A percentile compares a stretch with the other conserved stretches of the same genome.
These are phyloP conservation scores for Cutaneotrichosporon curvatum DNA, from an alignment of 1,284 basidiomycete genomes.

Conservation along the genomic window DNA sequence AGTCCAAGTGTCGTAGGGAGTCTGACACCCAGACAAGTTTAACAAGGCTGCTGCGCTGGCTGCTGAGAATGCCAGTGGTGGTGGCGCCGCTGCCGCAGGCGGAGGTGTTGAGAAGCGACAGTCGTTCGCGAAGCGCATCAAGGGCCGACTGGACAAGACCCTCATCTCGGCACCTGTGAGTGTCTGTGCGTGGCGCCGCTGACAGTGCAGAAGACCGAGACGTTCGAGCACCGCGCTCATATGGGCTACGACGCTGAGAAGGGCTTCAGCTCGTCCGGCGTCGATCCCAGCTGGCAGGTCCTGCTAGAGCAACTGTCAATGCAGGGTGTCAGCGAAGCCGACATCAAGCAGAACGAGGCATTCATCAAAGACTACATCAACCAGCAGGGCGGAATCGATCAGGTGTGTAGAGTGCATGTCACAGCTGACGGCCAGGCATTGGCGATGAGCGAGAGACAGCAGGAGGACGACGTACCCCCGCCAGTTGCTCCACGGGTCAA, in stretches of 20 bases:
- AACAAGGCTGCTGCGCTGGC: constrained; percentile 13
- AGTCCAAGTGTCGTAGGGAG: constrained; percentile 21
- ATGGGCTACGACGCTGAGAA: constrained; percentile 87
- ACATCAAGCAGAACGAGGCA: constrained; percentile 70
- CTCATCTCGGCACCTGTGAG: constrained; percentile 74
- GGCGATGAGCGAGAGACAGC: not conserved
- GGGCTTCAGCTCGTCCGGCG: constrained; percentile 77
- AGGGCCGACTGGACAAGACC: constrained; percentile 75
- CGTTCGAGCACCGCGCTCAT: constrained; percentile 86
- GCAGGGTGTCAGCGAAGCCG: constrained; percentile 59
- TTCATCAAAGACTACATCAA: constrained; percentile 83
- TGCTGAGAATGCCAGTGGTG: too few species aligned
- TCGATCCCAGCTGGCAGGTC: constrained; percentile 87
- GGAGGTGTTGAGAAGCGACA: constrained; percentile 33
- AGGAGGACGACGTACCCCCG: not conserved
- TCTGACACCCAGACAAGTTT: constrained; percentile 29
- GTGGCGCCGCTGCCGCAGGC: not conserved
- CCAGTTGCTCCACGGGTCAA: not conserved
- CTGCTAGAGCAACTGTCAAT: constrained; percentile 65
- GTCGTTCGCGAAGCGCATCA: constrained; percentile 53
- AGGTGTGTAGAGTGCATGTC: not conserved
- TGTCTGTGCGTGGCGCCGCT: not conserved
- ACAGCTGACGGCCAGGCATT: constrained; percentile 4
- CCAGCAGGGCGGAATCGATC: constrained; percentile 49
- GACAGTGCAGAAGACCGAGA: constrained; percentile 50